Percentiles rank a stretch among this genome's conserved stretches.
Evolutionary conservation across 2,329 filamentous ascomycete species (phyloP).

Genomic region (Cladophialophora psammophila): DNA sequence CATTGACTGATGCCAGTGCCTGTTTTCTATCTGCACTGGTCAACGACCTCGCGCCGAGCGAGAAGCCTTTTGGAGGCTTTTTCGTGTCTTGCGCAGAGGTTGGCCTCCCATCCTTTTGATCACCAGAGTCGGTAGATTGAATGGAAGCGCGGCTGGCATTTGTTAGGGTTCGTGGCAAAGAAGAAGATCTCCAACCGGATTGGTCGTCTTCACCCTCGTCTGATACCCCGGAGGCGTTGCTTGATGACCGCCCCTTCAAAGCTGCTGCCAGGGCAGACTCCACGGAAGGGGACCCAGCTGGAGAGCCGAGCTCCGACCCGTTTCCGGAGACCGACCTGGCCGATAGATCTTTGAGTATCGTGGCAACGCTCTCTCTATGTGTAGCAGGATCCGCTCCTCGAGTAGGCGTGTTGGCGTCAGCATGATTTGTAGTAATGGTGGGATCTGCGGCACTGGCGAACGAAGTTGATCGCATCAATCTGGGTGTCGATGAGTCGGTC

Average conservation of each 20-base stretch:
- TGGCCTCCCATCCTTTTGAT: conserved; percentile 22
- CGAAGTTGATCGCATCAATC: conserved; percentile 66
- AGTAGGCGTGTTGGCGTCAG: conserved; percentile 70
- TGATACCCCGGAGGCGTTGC: conserved; percentile 61
- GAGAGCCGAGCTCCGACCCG: conserved; percentile 60
- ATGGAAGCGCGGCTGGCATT: conserved; percentile 33
- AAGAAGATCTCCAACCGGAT: conserved; percentile 38
- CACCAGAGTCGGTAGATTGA: conserved; percentile 37
- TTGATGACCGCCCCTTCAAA: conserved; percentile 50
- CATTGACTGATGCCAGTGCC: conserved; percentile 53
- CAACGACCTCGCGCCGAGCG: conserved; percentile 37
- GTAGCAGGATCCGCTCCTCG: conserved; percentile 63
- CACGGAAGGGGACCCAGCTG: conserved; percentile 53
- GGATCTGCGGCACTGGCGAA: conserved; percentile 70
- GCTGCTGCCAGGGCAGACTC: conserved; percentile 47
- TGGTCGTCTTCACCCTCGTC: conserved; percentile 40
- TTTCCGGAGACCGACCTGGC: conserved; percentile 60
- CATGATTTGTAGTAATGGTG: conserved; percentile 70
- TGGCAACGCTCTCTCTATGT: conserved; percentile 65
- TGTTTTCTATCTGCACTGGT: conserved; percentile 49
- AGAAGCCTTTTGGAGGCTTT: conserved; percentile 27
- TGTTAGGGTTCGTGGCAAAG: conserved; percentile 40
- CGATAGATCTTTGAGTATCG: conserved; percentile 72
- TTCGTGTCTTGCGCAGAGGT: conserved; percentile 25
- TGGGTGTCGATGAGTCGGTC: conserved; percentile 50